Evolutionary conservation across 768 basidiomycete species (phyloP).

Genomic region (Cystobasidiopsis lactophilus): DNA sequence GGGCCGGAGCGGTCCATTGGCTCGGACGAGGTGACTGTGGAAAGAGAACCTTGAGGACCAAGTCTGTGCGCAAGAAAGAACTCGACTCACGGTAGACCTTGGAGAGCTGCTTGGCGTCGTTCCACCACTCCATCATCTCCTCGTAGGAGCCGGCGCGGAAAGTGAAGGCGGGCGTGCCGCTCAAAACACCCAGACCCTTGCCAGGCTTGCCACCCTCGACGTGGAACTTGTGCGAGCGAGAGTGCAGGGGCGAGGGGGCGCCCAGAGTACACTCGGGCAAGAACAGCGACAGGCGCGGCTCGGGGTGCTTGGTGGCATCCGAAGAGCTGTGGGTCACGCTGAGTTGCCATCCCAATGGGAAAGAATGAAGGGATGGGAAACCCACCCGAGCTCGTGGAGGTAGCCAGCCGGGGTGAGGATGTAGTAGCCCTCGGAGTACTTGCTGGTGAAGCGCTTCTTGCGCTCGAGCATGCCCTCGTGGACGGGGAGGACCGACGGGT

Average conservation of each 20-base stretch:
- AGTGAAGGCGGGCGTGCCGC: conserved; percentile 42
- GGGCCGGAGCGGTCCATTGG: conserved; percentile 78
- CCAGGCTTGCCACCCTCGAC: conserved; percentile 45
- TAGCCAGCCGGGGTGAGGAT: conserved; percentile 90
- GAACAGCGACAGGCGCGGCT: conserved; percentile 68
- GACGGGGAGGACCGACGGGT: conserved; percentile 60
- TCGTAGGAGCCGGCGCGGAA: conserved; percentile 75
- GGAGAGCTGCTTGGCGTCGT: conserved; percentile 40
- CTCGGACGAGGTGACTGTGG: conserved; percentile 59
- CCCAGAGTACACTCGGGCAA: conserved; percentile 88
- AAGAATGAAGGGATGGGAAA: background rate
- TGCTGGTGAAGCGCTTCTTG: conserved; percentile 74
- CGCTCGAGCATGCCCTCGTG: conserved; percentile 80
- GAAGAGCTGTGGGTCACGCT: conserved; percentile 33
- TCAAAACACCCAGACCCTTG: conserved; percentile 21
- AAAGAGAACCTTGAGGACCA: background rate
- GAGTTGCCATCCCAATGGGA: too few species aligned
- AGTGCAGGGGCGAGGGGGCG: conserved; percentile 44
- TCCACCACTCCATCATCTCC: conserved; percentile 99
- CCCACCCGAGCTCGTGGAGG: conserved; percentile 48
- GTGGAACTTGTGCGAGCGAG: conserved; percentile 81
- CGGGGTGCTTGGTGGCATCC: conserved; percentile 37
- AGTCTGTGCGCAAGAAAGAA: background rate
- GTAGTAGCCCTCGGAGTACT: conserved; percentile 44
- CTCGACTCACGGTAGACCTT: conserved; percentile 21